Evolutionary conservation across 805 yeast genomes (phyloP).

Genomic region (Tetrapisispora fleetii): DNA sequence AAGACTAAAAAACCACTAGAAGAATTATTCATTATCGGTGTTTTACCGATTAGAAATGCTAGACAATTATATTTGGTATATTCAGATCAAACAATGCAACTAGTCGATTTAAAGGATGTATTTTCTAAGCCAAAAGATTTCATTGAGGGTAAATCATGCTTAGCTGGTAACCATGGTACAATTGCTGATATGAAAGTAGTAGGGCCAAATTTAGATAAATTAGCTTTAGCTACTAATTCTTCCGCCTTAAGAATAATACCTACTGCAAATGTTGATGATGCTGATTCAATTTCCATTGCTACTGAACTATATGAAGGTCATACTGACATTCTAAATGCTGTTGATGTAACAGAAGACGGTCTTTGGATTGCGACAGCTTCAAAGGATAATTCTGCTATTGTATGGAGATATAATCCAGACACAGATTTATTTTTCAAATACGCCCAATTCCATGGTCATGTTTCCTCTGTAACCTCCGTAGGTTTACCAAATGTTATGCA

Average conservation of each 20-base stretch:
- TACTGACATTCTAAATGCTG: conserved; percentile 67
- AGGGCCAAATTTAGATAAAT: conserved; percentile 44
- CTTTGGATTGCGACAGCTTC: conserved; percentile 86
- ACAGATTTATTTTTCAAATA: conserved; percentile 34
- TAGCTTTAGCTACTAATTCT: conserved; percentile 91
- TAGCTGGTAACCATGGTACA: conserved; percentile 94
- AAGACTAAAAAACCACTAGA: conserved; percentile 46
- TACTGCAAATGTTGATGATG: conserved; percentile 6
- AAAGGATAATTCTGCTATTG: conserved; percentile 74
- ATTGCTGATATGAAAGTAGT: conserved; percentile 80
- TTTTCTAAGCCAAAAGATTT: conserved; percentile 23
- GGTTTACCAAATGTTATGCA: conserved; percentile 51
- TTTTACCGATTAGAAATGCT: conserved; percentile 32
- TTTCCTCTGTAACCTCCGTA: conserved; percentile 76
- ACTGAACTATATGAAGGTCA: conserved; percentile 70
- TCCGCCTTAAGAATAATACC: conserved; percentile 74
- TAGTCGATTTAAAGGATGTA: conserved; percentile 32
- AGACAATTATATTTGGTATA: conserved; percentile 42
- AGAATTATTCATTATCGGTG: conserved; percentile 62
- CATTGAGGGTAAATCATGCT: conserved; percentile 40
- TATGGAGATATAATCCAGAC: conserved; percentile 61
- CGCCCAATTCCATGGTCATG: conserved; percentile 75
- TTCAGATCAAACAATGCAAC: conserved; percentile 76
- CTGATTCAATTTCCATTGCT: conserved; percentile 35
- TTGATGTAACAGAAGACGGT: conserved; percentile 75